A percentile compares a stretch with the other conserved stretches of the same genome.
Conservation (phyloP, 208 protist species). For the Trypanosoma platydactyli region DNA sequence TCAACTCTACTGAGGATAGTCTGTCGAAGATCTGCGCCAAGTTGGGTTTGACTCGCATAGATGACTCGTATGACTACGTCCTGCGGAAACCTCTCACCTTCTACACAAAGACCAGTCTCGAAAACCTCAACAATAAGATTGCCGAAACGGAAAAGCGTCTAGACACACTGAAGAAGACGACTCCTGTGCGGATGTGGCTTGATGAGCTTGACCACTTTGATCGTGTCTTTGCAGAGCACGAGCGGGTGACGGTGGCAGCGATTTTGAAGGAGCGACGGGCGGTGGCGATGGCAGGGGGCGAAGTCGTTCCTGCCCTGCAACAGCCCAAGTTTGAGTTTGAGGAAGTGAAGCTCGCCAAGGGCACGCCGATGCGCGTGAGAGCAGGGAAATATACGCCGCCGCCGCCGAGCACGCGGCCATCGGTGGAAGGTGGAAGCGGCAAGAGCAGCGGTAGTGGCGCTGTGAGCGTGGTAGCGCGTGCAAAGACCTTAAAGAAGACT, state of each 20-base stretch:
- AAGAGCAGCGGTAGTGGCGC: conserved; percentile 26
- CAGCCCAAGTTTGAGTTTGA: conserved; percentile 67
- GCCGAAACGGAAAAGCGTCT: conserved; percentile 57
- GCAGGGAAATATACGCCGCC: conserved; percentile 55
- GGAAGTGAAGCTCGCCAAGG: conserved; percentile 31
- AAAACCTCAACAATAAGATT: conserved; percentile 76
- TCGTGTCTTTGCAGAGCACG: conserved; percentile 75
- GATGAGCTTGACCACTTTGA: conserved; percentile 91
- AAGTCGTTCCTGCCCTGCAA: conserved; percentile 44
- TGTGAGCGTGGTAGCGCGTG: conserved; percentile 16
- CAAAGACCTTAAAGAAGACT: conserved; percentile 32
- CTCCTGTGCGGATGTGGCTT: conserved; percentile 87
- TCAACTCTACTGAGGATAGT: conserved; percentile 77
- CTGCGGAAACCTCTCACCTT: conserved; percentile 88
- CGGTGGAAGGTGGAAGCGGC: conserved; percentile 14
- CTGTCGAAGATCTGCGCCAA: conserved; percentile 66
- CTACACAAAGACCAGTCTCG: conserved; percentile 81
- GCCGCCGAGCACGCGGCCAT: conserved; percentile 53
- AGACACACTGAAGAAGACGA: conserved; percentile 75
- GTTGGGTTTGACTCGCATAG: conserved; percentile 66
- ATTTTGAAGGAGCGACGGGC: conserved; percentile 82
- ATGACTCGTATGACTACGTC: conserved; percentile 87
- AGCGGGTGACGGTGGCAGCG: conserved; percentile 56
- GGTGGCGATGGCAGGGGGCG: conserved; percentile 36
- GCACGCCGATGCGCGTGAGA: conserved; percentile 50